A percentile compares a stretch with the other conserved stretches of the same genome.
These are phyloP conservation scores for Nyssa sinensis DNA, from an alignment of 148 eudicot species.

Conservation along the genomic window DNA sequence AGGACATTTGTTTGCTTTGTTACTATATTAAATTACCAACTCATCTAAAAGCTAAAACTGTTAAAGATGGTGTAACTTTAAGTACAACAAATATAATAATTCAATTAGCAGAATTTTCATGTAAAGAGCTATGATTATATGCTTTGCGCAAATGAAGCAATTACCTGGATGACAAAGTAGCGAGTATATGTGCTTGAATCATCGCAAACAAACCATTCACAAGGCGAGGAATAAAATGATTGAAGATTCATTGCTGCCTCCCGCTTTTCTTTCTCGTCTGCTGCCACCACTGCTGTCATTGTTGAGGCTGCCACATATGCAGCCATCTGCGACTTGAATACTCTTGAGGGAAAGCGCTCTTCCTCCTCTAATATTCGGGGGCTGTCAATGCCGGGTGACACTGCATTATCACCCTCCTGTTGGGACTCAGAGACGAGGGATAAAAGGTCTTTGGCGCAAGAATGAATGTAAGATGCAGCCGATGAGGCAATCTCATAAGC, in stretches of 20 bases:
- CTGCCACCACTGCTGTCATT: conserved; percentile 83
- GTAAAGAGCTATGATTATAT: too few species aligned
- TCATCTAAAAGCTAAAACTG: too few species aligned
- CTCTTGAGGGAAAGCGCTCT: conserved; percentile 20
- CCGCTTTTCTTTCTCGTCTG: conserved; percentile 64
- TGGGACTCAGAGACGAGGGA: conserved; percentile 15
- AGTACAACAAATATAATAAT: too few species aligned
- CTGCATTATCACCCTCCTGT: conserved; percentile 12
- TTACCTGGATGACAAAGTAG: conserved; percentile 72
- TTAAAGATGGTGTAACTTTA: too few species aligned
- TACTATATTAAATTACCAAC: too few species aligned
- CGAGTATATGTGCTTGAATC: conserved; percentile 64
- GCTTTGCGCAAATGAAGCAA: not conserved
- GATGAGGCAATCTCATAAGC: conserved; percentile 76
- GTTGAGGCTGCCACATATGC: conserved; percentile 81
- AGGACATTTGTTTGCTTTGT: too few species aligned
- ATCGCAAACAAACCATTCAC: conserved; percentile 90
- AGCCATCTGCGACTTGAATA: conserved; percentile 60
- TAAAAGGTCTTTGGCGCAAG: conserved; percentile 32
- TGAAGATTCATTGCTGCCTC: conserved; percentile 66
- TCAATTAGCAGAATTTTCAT: too few species aligned
- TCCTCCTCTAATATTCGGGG: conserved; percentile 14
- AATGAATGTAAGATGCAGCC: conserved; percentile 69
- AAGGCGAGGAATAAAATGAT: conserved; percentile 74
- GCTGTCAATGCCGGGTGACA: not conserved